phyloP scores from a whole-genome alignment of 2,329 filamentous ascomycete species.

The Pseudogymnoascus sp. region DNA sequence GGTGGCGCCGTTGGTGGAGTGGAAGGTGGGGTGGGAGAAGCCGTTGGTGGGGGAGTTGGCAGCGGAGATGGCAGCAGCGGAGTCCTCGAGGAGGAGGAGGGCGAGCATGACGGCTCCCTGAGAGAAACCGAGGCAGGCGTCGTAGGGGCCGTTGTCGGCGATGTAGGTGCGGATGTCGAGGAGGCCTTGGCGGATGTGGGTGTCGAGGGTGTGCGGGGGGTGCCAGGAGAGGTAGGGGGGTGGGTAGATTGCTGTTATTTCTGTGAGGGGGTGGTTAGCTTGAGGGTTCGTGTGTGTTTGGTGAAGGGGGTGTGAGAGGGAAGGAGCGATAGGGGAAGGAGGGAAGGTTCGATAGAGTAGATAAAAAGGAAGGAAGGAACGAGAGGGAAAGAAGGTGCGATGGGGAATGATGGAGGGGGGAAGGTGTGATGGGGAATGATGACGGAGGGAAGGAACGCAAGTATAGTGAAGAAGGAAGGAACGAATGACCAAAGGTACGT shows the following conservation, averaged over 20 bases:
- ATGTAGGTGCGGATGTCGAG: constrained; percentile 7
- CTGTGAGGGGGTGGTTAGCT: not conserved
- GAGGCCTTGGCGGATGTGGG: not conserved
- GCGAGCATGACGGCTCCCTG: constrained; percentile 2
- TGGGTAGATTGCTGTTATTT: not conserved
- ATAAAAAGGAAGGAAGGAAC: not conserved
- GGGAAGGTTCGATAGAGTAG: not conserved
- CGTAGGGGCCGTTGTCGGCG: constrained; percentile 7
- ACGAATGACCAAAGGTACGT: not conserved
- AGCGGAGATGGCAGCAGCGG: not conserved
- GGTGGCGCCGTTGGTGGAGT: not conserved
- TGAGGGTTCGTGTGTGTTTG: not conserved
- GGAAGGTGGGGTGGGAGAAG: not conserved
- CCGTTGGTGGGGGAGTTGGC: not conserved
- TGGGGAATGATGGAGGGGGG: not conserved
- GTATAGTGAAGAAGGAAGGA: not conserved
- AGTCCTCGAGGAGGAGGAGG: not conserved
- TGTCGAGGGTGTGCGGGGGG: not conserved
- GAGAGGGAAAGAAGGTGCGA: not conserved
- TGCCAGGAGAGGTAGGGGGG: not conserved
- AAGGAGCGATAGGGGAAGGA: not conserved
- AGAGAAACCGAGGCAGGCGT: constrained; percentile 9
- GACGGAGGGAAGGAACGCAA: not conserved
- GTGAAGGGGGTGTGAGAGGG: not conserved
- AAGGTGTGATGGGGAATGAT: not conserved